Conservation (phyloP, 2,329 filamentous ascomycete species). For the Fonsecaea monophora region DNA sequence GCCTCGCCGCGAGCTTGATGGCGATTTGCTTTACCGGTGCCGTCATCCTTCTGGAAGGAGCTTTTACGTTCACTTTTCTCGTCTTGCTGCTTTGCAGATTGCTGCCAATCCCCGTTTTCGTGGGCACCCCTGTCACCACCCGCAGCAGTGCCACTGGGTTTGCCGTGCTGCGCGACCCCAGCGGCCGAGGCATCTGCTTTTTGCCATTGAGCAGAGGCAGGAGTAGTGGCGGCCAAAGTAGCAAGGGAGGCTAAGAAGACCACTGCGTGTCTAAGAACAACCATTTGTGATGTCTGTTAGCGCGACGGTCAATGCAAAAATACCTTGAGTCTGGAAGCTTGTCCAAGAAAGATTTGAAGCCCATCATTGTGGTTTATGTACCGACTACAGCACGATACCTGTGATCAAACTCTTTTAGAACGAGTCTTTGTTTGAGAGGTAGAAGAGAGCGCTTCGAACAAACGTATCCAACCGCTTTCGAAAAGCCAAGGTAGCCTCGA, state of each 20-base stretch:
- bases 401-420: neutral
- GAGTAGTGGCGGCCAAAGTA: slow-evolving; percentile 19
- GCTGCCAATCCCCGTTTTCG: neutral
- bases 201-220: slow-evolving; percentile 18
- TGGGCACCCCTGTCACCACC: neutral
- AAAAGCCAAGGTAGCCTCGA: slow-evolving; percentile 1
- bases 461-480: slow-evolving; percentile 13
- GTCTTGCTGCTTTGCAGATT: neutral
- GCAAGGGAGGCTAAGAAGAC: slow-evolving; percentile 25
- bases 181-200: slow-evolving; percentile 6
- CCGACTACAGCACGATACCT: neutral
- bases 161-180: slow-evolving; percentile 11
- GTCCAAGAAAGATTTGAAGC: neutral
- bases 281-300: slow-evolving; percentile 18
- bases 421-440: slow-evolving; percentile 6
- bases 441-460: slow-evolving; percentile 6
- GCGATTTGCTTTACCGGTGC: neutral
- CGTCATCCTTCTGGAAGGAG: neutral
- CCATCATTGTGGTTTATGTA: slow-evolving; percentile 11
- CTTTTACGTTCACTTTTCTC: neutral
- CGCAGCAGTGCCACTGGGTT: slow-evolving; percentile 4
- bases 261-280: slow-evolving; percentile 24
- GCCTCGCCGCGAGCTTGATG: slow-evolving; percentile 10
- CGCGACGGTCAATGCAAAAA: slow-evolving; percentile 1
- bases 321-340: neutral